Evolutionary conservation across 768 basidiomycete species (phyloP), one percentile per base, ranked within the genome.

Genomic region (Leccinum ochraceum): DNA sequence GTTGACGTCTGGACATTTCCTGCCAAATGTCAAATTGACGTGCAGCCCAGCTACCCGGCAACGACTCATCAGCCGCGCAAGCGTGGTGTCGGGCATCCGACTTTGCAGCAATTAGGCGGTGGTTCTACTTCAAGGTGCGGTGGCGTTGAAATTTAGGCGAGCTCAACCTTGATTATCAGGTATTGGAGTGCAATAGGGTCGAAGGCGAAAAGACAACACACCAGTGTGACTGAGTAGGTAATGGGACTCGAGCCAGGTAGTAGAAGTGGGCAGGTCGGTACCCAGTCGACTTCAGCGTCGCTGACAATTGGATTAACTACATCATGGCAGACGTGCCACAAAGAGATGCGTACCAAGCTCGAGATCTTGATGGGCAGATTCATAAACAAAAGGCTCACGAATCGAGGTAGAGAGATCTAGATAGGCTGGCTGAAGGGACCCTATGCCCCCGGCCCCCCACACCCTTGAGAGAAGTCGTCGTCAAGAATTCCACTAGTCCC

Each of bases 11-110:
- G 9, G 57, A 56, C 57, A 37, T 48, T 44, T 59, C 32, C 57
- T 59, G 58, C 56, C 57, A 57, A 34, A 36, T n/a, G 51, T 49
- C 24, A 49, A 11, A 26, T 46, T 46, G 44, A 20, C 44, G 11
- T 20, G 20, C 20, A 46, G 11, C 11, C 44, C 2, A 11, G 10
- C 11, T 46, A 46, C 44, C 44, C 6, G 44, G 17, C 44, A 13
- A 13, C 17, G 20, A 46, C 44, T 30, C 30, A 10, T 5, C 20
- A 44, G n/a, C n/a, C 42, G 7, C 16, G 16, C 8, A 42, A 4
- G 42, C 42, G 42, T 10, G n/a, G 17, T 10, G 17, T 17, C 17
- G 39, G 39, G 8, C 17, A 42, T 42, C 17, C 39, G 17, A 44
- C 42, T n/a, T 8, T n/a, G 17, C 9, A 42, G 39, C 7, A 39